A percentile compares a stretch with the other conserved stretches of the same genome.
Conservation (phyloP, 2,329 filamentous ascomycete genomes). For the Coniosporium tulheliwenetii region DNA sequence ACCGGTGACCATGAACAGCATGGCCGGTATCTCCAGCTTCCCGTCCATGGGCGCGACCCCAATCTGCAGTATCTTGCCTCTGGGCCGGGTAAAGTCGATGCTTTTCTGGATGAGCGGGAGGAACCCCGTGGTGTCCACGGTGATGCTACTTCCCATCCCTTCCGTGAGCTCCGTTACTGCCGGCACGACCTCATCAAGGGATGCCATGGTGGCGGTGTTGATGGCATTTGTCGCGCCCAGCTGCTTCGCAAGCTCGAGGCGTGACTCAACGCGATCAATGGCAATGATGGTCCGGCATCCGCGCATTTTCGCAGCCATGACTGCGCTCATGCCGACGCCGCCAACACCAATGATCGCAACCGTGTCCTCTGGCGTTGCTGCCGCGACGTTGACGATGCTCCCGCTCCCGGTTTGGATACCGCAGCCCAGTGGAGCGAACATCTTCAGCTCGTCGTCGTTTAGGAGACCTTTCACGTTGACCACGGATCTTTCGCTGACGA, state of each 20-base stretch:
- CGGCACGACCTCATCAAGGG: constrained; percentile 16
- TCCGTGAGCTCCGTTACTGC: constrained; percentile 20
- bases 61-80: constrained; percentile 34
- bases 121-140: constrained; percentile 35
- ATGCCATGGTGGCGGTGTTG: constrained; percentile 16
- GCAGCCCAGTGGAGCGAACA: constrained; percentile 30
- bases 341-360: constrained; percentile 29
- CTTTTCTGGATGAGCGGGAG: constrained; percentile 26
- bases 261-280: constrained; percentile 20
- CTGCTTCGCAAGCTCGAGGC: constrained; percentile 22
- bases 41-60: constrained; percentile 30
- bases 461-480: constrained; percentile 26
- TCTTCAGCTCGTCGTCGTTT: constrained; percentile 20
- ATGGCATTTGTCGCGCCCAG: constrained; percentile 24
- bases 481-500: constrained; percentile 23
- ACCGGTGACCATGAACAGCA: constrained; percentile 28
- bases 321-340: constrained; percentile 29
- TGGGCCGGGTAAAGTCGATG: constrained; percentile 25
- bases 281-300: constrained; percentile 24
- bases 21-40: constrained; percentile 26
- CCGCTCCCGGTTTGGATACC: constrained; percentile 30
- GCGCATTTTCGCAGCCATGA: constrained; percentile 32
- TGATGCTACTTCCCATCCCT: constrained; percentile 26
- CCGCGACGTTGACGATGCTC: constrained; percentile 23
- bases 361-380: constrained; percentile 18